Base-by-base conservation (phyloP, 208 protist genomes). In the Trypanosomatidae sp. region DNA sequence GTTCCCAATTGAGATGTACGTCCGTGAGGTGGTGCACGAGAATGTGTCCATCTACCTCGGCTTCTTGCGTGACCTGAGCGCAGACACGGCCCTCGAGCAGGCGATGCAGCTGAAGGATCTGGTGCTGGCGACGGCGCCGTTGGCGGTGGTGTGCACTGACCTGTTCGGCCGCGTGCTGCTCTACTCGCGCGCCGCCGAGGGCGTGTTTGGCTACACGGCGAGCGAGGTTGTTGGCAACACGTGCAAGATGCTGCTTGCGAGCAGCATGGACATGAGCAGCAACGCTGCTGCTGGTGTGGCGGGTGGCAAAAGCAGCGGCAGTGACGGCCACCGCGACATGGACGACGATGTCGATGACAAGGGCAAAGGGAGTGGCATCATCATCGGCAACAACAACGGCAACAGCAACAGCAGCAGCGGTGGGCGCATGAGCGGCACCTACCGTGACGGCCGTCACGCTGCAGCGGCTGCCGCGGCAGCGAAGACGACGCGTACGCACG, bases 31-130 rank as follows among this genome's bases (percentile, higher is more conserved):
- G 15, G 11, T 33, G 7, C 27, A 32, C 13, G 25, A 58, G 19
- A 44, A 49, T 35, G 27, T 51, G 33, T 58, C 43, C 10, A 43
- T 41, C n/a, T 72, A 61, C 38, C 0, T 76, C 32, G 63, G 57
- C 16, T 64, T 61, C 52, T 25, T 27, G 4, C 43, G 67, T n/a
- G 67, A 76, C 33, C 26, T 65, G 23, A 63, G 44, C 21, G 26
- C 4, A 5, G 57, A 61, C 33, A 3, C 44, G 11, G 15, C 7
- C 11, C 27, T 59, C 19, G 43, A 56, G 10, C 21, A 45, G 40
- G 38, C 58, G 2, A 51, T 45, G 13, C 26, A 23, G 43, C 38
- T 71, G 13, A 58, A 41, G 23, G 40, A 62, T n/a, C 41, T 24
- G 11, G 19, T 71, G 3, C 18, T 51, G 18, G 44, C 53, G 21